phyloP scores from a whole-genome alignment of 495 filamentous ascomycete genomes.

The Podospora anserina region DNA sequence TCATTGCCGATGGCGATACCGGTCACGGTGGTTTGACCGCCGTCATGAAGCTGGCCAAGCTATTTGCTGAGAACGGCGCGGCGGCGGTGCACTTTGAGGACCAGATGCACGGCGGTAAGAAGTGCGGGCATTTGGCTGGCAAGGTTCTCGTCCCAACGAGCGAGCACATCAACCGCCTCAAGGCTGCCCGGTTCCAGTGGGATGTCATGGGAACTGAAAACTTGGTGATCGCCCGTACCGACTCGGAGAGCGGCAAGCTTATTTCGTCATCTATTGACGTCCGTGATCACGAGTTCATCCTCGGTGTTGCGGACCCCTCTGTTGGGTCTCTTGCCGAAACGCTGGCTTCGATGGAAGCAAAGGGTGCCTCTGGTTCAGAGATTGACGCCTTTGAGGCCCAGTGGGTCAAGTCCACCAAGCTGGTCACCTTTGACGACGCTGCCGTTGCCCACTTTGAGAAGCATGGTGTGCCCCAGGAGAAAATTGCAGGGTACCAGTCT shows the following conservation, averaged over 20 bases:
- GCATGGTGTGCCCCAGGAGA: constrained; percentile 56
- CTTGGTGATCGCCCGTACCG: constrained; percentile 88
- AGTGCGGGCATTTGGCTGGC: constrained; percentile 94
- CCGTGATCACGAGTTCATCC: constrained; percentile 94
- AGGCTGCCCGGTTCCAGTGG: constrained; percentile 94
- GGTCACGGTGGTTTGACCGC: constrained; percentile 88
- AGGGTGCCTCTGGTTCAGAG: constrained; percentile 70
- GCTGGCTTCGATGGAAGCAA: constrained; percentile 82
- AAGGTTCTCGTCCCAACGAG: constrained; percentile 93
- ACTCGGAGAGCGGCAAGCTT: constrained; percentile 88
- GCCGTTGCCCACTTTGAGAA: constrained; percentile 68
- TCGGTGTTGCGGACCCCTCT: constrained; percentile 71
- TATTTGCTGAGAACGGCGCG: constrained; percentile 97
- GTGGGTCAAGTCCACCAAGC: constrained; percentile 83
- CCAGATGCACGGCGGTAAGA: constrained; percentile 96
- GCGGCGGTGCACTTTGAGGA: constrained; percentile 98
- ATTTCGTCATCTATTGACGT: constrained; percentile 87
- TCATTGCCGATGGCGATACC: constrained; percentile 96
- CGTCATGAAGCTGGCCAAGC: constrained; percentile 93
- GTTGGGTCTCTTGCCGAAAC: constrained; percentile 79
- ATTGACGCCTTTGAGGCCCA: constrained; percentile 82
- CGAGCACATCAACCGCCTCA: constrained; percentile 93
- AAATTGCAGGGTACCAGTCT: constrained; percentile 63
- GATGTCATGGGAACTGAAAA: constrained; percentile 96
- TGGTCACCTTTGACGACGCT: constrained; percentile 91